Conservation (phyloP, 164 flowering plant genomes). For the Chimonanthus salicifolius region DNA sequence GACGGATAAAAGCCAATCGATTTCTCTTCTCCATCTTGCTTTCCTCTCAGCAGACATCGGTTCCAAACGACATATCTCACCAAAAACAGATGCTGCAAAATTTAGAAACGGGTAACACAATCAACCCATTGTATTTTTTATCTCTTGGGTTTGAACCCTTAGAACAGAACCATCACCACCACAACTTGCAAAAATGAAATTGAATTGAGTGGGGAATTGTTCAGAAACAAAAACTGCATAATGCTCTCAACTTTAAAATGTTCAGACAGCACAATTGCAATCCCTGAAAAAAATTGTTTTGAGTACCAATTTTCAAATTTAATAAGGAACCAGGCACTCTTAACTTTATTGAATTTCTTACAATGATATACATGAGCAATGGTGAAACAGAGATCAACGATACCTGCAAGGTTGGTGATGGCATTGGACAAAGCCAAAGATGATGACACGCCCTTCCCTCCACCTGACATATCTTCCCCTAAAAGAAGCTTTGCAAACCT, state of each 20-base stretch:
- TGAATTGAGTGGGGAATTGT: too few relatives aligned
- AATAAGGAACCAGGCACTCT: background rate
- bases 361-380: background rate
- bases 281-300: background rate
- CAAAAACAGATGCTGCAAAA: constrained; percentile 75
- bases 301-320: background rate
- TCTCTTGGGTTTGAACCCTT: background rate
- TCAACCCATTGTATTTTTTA: background rate
- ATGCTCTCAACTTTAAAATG: background rate
- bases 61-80: constrained; percentile 68
- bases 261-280: background rate
- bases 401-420: constrained; percentile 90
- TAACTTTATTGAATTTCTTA: background rate
- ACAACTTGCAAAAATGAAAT: background rate
- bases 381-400: background rate
- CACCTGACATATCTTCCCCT: constrained; percentile 98
- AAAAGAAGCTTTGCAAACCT: constrained; percentile 78
- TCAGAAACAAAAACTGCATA: background rate
- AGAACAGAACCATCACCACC: background rate
- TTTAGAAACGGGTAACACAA: background rate
- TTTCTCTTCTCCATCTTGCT: constrained; percentile 77
- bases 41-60: constrained; percentile 74
- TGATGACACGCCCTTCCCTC: constrained; percentile 89
- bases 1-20: constrained; percentile 87
- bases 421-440: constrained; percentile 96